These are phyloP conservation scores for Sungouiella thailandica DNA, from an alignment of 805 yeast genomes.

Conservation along the genomic window DNA sequence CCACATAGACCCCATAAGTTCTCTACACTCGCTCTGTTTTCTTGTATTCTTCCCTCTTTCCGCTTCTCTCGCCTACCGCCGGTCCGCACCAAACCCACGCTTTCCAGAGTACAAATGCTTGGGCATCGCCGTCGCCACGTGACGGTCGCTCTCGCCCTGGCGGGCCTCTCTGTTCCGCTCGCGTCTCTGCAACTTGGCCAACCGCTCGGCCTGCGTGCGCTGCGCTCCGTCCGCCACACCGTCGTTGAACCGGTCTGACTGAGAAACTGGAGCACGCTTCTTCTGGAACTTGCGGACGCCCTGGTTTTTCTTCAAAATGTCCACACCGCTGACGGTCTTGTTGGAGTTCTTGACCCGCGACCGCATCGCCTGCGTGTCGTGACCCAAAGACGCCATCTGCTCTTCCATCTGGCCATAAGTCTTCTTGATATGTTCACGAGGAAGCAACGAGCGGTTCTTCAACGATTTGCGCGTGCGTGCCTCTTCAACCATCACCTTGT, in stretches of 20 bases:
- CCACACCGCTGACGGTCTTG: slow-evolving; percentile 62
- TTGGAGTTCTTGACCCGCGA: slow-evolving; percentile 28
- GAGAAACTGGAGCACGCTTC: slow-evolving; percentile 47
- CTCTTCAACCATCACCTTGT: slow-evolving; percentile 86
- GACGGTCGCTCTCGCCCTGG: slow-evolving; percentile 95
- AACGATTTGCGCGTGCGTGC: slow-evolving; percentile 82
- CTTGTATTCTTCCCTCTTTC: too few species aligned
- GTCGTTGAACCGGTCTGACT: slow-evolving; percentile 77
- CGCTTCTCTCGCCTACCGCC: too few species aligned
- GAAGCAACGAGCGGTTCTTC: slow-evolving; percentile 83
- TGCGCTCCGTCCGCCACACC: slow-evolving; percentile 80
- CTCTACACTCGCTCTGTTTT: too few species aligned
- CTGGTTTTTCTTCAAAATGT: slow-evolving; percentile 61
- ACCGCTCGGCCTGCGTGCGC: slow-evolving; percentile 80
- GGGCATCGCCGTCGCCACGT: slow-evolving; percentile 76
- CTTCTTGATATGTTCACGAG: slow-evolving; percentile 81
- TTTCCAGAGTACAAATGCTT: slow-evolving; percentile 95
- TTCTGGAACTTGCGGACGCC: slow-evolving; percentile 38
- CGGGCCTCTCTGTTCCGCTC: slow-evolving; percentile 89
- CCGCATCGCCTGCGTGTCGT: slow-evolving; percentile 65
- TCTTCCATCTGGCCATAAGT: slow-evolving; percentile 75
- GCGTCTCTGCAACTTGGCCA: slow-evolving; percentile 86
- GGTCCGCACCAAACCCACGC: slow-evolving; percentile 92
- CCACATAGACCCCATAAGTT: too few species aligned
- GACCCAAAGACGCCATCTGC: slow-evolving; percentile 87